Conservation (phyloP, 306 rosid species). For the Prunus kanzakura region DNA sequence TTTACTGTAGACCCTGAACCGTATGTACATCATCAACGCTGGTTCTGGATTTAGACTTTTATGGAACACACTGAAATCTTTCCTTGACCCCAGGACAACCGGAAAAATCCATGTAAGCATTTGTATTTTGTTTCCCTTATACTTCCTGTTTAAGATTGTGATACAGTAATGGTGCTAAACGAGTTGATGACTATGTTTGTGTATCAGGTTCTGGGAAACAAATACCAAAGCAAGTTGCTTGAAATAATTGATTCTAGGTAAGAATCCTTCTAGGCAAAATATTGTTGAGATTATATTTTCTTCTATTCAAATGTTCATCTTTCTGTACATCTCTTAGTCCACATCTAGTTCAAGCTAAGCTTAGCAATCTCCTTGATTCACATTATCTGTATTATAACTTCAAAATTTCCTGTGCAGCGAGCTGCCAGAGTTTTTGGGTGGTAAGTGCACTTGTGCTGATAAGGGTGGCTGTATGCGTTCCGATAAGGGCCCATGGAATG, state of each 20-base stretch:
- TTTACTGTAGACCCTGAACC: constrained; percentile 56
- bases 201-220: constrained; percentile 85
- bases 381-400: background rate
- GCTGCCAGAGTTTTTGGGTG: constrained; percentile 89
- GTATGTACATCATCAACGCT: constrained; percentile 97
- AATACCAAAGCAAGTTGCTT: constrained; percentile 91
- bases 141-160: constrained; percentile 1
- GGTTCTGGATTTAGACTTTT: constrained; percentile 93
- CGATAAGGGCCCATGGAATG: constrained; percentile 95
- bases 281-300: background rate
- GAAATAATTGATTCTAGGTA: constrained; percentile 87
- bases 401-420: constrained; percentile 44
- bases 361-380: background rate
- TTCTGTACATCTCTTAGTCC: background rate
- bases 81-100: constrained; percentile 91
- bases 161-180: constrained; percentile 22
- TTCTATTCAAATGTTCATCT: background rate
- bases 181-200: constrained; percentile 13
- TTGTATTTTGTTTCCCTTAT: background rate
- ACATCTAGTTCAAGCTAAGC: background rate
- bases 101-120: constrained; percentile 71
- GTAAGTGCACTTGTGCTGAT: constrained; percentile 77
- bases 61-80: constrained; percentile 86
- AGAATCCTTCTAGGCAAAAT: background rate
- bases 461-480: constrained; percentile 93